phyloP scores from a whole-genome alignment of 2,329 filamentous ascomycete genomes.

The Onygenales sp. region DNA sequence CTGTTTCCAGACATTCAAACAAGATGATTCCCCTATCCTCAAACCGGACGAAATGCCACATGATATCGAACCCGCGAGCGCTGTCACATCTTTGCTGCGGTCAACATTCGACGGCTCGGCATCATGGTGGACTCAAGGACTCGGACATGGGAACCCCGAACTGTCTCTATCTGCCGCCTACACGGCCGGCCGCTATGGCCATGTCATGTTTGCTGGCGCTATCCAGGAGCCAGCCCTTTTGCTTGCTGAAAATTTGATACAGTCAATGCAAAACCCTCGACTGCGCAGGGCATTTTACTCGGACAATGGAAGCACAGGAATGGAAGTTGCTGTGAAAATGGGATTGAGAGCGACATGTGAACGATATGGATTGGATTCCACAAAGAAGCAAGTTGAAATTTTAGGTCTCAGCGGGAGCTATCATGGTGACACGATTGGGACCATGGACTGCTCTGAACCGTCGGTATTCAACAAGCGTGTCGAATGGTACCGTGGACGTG shows the following conservation, averaged over 20 bases:
- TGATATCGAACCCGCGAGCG: background rate
- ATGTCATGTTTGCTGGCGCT: slow-evolving; percentile 77
- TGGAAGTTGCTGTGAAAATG: slow-evolving; percentile 82
- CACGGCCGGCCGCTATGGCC: slow-evolving; percentile 73
- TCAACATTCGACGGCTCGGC: slow-evolving; percentile 75
- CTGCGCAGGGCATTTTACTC: slow-evolving; percentile 68
- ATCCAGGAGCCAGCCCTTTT: slow-evolving; percentile 69
- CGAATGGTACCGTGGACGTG: slow-evolving; percentile 74
- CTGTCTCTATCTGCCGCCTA: slow-evolving; percentile 68
- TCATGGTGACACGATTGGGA: slow-evolving; percentile 79
- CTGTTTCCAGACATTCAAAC: slow-evolving; percentile 56
- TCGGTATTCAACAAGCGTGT: slow-evolving; percentile 71
- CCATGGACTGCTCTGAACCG: slow-evolving; percentile 77
- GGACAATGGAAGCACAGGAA: slow-evolving; percentile 74
- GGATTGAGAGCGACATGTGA: slow-evolving; percentile 58
- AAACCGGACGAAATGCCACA: slow-evolving; percentile 4
- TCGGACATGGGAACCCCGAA: slow-evolving; percentile 66
- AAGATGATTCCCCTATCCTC: slow-evolving; percentile 13
- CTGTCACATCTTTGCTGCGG: slow-evolving; percentile 35
- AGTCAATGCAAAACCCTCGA: slow-evolving; percentile 52
- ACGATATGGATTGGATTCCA: slow-evolving; percentile 56
- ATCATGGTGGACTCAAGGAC: slow-evolving; percentile 85
- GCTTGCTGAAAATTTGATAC: slow-evolving; percentile 56
- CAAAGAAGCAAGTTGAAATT: slow-evolving; percentile 51
- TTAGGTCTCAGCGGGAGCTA: slow-evolving; percentile 72